Evolutionary conservation across 2,329 filamentous ascomycete genomes (phyloP), one percentile per base, ranked within the genome.

Genomic region (Talaromyces sp.): DNA sequence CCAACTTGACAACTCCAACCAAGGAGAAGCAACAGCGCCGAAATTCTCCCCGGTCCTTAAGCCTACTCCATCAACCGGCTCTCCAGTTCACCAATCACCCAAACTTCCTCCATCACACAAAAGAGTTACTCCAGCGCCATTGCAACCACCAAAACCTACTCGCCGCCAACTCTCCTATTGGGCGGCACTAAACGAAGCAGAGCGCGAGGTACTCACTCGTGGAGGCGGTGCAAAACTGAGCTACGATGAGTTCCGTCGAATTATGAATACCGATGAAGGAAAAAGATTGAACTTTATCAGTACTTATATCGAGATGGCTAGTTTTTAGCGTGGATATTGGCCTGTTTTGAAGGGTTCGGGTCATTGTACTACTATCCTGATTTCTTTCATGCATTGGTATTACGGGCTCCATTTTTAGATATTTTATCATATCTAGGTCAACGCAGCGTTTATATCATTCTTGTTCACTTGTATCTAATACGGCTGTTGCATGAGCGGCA

Each of bases 221-320:
- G 93, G 92, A 0, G 90, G 87, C 5, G 76, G 74, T 77, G 93
- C 92, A 0, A 86, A 87, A 70, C 79, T 98, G 55, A 90, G 78
- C 71, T 93, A 88, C 67, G 82, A 84, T 0, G 95, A 98, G 75
- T 96, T 98, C 75, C 87, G 91, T 69, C 79, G 80, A 42, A 87
- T 88, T 57, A 91, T 95, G 79, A 85, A 86, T 68, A 81, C 82
- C n/a, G 83, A 87, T 66, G 84, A 88, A 67, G 85, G 86, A 25
- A 86, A 86, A 71, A 79, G 88, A 60, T 81, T 93, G 65, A 90
- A 91, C 68, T 93, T 96, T 75, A 81, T 97, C 54, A 91, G 91
- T 64, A 91, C 86, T 69, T 98, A 93, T 93, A 91, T 97, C 75
- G 93, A 97, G 66, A 82, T 86, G 82, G 84, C 84, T 69, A 81